These are phyloP conservation scores for Tarenaya hassleriana DNA, from an alignment of 345 rosid species.

Conservation along the genomic window DNA sequence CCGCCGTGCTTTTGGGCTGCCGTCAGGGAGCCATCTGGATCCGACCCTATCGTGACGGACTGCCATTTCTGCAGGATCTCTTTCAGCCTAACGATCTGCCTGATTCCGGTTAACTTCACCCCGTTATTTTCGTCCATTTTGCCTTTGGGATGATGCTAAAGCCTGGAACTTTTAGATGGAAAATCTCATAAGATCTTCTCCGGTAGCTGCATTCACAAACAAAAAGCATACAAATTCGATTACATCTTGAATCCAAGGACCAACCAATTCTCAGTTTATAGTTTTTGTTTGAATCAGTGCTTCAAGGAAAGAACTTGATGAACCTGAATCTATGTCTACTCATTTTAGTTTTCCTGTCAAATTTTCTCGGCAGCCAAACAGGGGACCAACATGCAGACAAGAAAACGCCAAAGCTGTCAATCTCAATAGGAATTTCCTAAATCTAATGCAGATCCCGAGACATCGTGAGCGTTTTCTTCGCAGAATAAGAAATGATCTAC, in stretches of 20 bases:
- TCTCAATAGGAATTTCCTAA: slow-evolving; percentile 14
- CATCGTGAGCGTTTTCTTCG: too few species aligned
- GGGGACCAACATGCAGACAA: slow-evolving; percentile 16
- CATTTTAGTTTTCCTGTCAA: not conserved
- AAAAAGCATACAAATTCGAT: not conserved
- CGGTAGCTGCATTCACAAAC: slow-evolving; percentile 11
- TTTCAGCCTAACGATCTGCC: slow-evolving; percentile 76
- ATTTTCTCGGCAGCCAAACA: not conserved
- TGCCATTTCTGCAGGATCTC: slow-evolving; percentile 94
- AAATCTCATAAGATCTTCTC: slow-evolving; percentile 43
- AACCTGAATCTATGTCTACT: not conserved
- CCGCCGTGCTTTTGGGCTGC: slow-evolving; percentile 21
- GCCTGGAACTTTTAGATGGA: slow-evolving; percentile 28
- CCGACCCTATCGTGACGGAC: slow-evolving; percentile 50
- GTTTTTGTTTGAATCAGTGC: too few species aligned
- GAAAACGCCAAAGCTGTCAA: slow-evolving; percentile 1
- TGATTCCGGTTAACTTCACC: slow-evolving; percentile 59
- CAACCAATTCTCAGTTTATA: too few species aligned
- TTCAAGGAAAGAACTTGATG: slow-evolving; percentile 1
- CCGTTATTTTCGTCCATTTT: slow-evolving; percentile 63
- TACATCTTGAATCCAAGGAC: slow-evolving; percentile 5
- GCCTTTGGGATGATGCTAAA: slow-evolving; percentile 20
- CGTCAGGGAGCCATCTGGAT: slow-evolving; percentile 24
- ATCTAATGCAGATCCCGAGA: slow-evolving; percentile 3
- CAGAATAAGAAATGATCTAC: too few species aligned